Evolutionary conservation across 2,329 filamentous ascomycete genomes (phyloP).

Genomic region (Scolecobasidium constrictum): DNA sequence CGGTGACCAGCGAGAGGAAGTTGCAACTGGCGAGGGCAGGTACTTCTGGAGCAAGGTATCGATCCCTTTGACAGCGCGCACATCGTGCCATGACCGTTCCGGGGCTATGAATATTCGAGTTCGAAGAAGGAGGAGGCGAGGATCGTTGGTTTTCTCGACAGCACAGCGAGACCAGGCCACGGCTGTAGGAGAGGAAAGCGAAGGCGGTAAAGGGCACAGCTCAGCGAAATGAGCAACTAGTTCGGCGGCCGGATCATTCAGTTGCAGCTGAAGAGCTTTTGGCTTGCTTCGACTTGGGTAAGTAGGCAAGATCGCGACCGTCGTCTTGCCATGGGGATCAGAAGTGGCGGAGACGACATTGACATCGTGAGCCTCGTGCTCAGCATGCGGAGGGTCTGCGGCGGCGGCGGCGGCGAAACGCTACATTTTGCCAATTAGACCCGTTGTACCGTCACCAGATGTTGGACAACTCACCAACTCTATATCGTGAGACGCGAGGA

Average conservation of each 20-base stretch:
- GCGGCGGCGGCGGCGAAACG: neutral
- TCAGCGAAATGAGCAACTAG: neutral
- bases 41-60: slow-evolving; percentile 1
- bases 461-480: neutral
- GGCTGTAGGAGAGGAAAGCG: neutral
- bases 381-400: neutral
- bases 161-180: neutral
- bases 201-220: neutral
- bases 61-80: neutral
- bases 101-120: neutral
- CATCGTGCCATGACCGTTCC: neutral
- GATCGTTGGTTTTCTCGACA: neutral
- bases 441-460: too few relatives aligned
- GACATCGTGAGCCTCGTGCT: neutral
- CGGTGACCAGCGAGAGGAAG: slow-evolving; percentile 28
- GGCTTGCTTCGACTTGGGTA: neutral
- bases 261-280: neutral
- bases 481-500: neutral
- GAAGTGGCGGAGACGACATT: neutral
- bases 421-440: neutral
- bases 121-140: neutral
- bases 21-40: neutral
- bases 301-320: neutral
- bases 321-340: neutral
- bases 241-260: neutral